Evolutionary conservation across 2,329 filamentous ascomycete species (phyloP).

Genomic region (Fusarium austroafricanum): DNA sequence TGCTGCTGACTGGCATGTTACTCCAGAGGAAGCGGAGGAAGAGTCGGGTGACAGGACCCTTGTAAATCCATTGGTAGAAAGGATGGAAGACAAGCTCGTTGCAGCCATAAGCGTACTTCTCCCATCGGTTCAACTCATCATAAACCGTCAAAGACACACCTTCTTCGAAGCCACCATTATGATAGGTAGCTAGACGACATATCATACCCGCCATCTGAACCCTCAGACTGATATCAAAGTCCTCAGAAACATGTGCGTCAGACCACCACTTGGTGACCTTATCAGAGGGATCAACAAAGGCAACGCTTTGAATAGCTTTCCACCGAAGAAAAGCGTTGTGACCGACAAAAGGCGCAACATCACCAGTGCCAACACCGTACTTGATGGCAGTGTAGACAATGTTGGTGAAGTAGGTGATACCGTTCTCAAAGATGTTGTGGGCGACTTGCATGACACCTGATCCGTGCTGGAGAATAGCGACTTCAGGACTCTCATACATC

Average conservation of each 20-base stretch:
- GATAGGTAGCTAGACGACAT: slow-evolving; percentile 76
- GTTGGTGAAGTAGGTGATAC: slow-evolving; percentile 82
- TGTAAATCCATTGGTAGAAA: slow-evolving; percentile 67
- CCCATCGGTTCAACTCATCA: slow-evolving; percentile 77
- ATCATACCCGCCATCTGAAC: slow-evolving; percentile 76
- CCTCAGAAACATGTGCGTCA: slow-evolving; percentile 79
- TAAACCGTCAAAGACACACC: slow-evolving; percentile 80
- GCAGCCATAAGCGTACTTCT: slow-evolving; percentile 79
- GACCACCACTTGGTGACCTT: slow-evolving; percentile 78
- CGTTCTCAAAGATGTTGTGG: slow-evolving; percentile 77
- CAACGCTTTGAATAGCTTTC: slow-evolving; percentile 52
- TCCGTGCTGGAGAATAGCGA: slow-evolving; percentile 77
- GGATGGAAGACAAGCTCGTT: slow-evolving; percentile 79
- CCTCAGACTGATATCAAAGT: slow-evolving; percentile 80
- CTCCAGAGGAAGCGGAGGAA: slow-evolving; percentile 45
- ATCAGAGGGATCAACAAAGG: slow-evolving; percentile 48
- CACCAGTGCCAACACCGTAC: slow-evolving; percentile 76
- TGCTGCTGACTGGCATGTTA: slow-evolving; percentile 69
- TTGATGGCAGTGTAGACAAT: slow-evolving; percentile 80
- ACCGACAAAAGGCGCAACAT: slow-evolving; percentile 80
- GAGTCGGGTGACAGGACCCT: slow-evolving; percentile 73
- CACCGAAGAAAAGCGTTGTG: slow-evolving; percentile 82
- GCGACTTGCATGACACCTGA: slow-evolving; percentile 83
- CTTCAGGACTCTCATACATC: slow-evolving; percentile 76
- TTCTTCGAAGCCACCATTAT: slow-evolving; percentile 77